phyloP scores from a whole-genome alignment of 352 stramenopile species.

The Phytopythium kandeliae region DNA sequence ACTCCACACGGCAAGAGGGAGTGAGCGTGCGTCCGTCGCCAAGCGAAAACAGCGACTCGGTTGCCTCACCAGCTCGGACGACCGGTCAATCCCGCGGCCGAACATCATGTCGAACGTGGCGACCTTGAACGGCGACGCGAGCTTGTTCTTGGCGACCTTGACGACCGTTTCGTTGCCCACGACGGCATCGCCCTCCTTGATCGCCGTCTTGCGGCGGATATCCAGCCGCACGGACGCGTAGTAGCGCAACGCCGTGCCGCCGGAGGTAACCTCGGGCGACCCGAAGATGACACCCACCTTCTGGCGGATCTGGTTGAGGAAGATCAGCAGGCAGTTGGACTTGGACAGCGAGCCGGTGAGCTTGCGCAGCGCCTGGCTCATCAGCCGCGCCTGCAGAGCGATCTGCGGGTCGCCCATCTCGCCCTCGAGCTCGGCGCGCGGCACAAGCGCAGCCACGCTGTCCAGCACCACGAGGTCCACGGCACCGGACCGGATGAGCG shows the following conservation, averaged over 20 bases:
- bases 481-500: slow-evolving; percentile 92
- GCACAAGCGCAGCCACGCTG: slow-evolving; percentile 96
- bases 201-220: slow-evolving; percentile 91
- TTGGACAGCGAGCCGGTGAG: slow-evolving; percentile 94
- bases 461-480: slow-evolving; percentile 98
- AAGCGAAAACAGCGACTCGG: background rate
- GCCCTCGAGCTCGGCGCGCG: slow-evolving; percentile 92
- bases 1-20: slow-evolving; percentile 1
- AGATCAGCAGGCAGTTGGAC: slow-evolving; percentile 96
- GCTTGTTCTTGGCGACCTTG: slow-evolving; percentile 99
- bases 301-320: slow-evolving; percentile 98
- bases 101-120: slow-evolving; percentile 98
- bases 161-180: slow-evolving; percentile 96
- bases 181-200: slow-evolving; percentile 89
- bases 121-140: slow-evolving; percentile 94
- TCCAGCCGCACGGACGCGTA: slow-evolving; percentile 93
- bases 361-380: slow-evolving; percentile 97
- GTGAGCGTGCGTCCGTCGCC: background rate
- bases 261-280: slow-evolving; percentile 96
- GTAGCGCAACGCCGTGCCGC: slow-evolving; percentile 80
- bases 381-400: slow-evolving; percentile 95
- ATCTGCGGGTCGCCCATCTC: slow-evolving; percentile 97
- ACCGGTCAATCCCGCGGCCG: slow-evolving; percentile 93
- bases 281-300: slow-evolving; percentile 98
- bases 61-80: slow-evolving; percentile 63